phyloP scores from a whole-genome alignment of 2,329 filamentous ascomycete species.

The Raffaelea albimanens region DNA sequence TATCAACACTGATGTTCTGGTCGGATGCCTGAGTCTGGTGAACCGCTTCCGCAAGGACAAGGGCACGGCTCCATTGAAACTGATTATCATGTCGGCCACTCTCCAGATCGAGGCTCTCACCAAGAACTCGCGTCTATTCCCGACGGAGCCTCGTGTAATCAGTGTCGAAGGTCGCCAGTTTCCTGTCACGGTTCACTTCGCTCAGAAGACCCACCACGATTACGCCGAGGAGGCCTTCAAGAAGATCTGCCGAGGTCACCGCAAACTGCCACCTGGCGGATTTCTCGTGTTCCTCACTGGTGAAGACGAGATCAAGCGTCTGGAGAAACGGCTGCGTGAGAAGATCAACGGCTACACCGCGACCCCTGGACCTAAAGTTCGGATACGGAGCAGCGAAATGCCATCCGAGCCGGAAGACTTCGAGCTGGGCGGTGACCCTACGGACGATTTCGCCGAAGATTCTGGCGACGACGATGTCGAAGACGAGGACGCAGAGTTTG shows the following conservation, averaged over 20 bases:
- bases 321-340: constrained; percentile 71
- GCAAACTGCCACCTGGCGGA: constrained; percentile 79
- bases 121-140: constrained; percentile 72
- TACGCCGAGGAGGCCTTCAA: constrained; percentile 85
- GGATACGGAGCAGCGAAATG: constrained; percentile 66
- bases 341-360: constrained; percentile 50
- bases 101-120: constrained; percentile 85
- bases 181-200: constrained; percentile 82
- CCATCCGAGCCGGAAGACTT: constrained; percentile 80
- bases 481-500: constrained; percentile 1
- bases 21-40: constrained; percentile 91
- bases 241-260: constrained; percentile 81
- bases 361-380: constrained; percentile 55
- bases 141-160: constrained; percentile 68
- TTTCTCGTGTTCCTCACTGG: constrained; percentile 94
- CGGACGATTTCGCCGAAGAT: constrained; percentile 44
- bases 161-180: constrained; percentile 89
- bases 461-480: neutral
- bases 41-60: constrained; percentile 57
- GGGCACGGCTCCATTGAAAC: constrained; percentile 49
- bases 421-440: constrained; percentile 64
- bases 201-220: constrained; percentile 71
- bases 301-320: constrained; percentile 76
- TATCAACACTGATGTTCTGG: constrained; percentile 95
- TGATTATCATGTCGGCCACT: constrained; percentile 97